Evolutionary conservation across 306 rosid species (phyloP), one percentile per base, ranked within the genome.

Genomic region (Styphnolobium japonicum): DNA sequence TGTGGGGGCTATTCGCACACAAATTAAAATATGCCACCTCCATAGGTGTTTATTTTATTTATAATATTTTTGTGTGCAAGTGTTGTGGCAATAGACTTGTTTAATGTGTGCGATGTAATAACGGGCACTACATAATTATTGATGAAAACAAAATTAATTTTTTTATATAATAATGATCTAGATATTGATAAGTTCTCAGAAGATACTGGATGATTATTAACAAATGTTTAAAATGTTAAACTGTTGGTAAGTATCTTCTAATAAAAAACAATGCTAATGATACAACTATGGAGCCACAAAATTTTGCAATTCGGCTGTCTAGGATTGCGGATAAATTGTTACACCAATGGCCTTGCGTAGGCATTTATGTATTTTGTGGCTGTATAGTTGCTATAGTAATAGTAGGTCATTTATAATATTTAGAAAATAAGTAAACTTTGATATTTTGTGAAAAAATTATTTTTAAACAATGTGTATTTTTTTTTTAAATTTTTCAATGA

Each of bases 21-120:
- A 3, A 56, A 4, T 49, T 61, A 31, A 62, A 45, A 23, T 33
- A 6, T 29, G 63, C 40, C 46, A 66, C 34, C 46, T 77, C 22
- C 75, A 34, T 67, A 9, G 23, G 76, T 67, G 37, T 53, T 22
- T n/a, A 9, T 33, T 16, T 12, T 27, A 1, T 27, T 27, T 27
- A n/a, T n/a, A n/a, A n/a, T n/a, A n/a, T n/a, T n/a, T 42, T 15
- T 45, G 69, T 67, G 75, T 64, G 55, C 63, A 45, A 76, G 51
- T 31, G 10, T 6, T 8, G 43, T 49, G 53, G 65, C 33, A 23
- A 64, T 49, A 55, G 34, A 34, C 65, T 33, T 45, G 27, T 12
- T 48, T 10, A 34, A 21, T 12, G 42, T 11, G 40, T 45, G 71
- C 7, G 19, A 12, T 40, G 14, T 22, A 15, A 68, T 25, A 8